phyloP scores from a whole-genome alignment of 129 eudicot genomes.

The Pittosporum tobira region DNA sequence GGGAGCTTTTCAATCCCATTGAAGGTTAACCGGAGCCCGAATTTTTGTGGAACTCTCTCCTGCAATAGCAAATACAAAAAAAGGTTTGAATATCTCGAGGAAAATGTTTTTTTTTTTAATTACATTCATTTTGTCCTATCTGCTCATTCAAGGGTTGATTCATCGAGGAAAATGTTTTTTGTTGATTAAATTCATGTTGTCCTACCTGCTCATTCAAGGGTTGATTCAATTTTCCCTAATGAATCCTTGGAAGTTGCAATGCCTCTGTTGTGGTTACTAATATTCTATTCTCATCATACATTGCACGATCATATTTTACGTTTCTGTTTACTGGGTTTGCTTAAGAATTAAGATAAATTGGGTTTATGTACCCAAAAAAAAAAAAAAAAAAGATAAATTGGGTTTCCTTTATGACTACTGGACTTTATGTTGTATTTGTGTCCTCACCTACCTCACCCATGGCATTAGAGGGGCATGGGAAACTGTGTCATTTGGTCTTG shows the following conservation, averaged over 20 bases:
- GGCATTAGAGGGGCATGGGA: no score
- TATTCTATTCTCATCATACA: neutral
- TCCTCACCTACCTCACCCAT: no score
- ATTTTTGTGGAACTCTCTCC: neutral
- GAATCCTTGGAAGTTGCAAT: conserved; percentile 9
- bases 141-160: no score
- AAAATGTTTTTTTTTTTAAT: neutral
- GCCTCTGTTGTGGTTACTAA: neutral
- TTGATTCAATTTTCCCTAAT: conserved; percentile 11
- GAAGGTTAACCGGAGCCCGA: neutral
- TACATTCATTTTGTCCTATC: neutral
- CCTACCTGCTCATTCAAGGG: no score
- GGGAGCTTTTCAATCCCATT: neutral
- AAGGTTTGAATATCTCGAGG: neutral
- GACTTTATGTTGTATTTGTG: no score
- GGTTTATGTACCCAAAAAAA: no score
- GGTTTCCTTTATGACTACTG: no score
- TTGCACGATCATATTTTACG: neutral
- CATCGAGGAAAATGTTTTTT: neutral
- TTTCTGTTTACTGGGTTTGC: neutral
- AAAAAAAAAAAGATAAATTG: no score
- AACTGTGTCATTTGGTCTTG: no score
- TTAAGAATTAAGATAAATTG: no score
- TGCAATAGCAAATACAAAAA: conserved; percentile 1
- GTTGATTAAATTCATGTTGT: neutral